Evolutionary conservation across 2,329 filamentous ascomycete genomes (phyloP), one percentile per base, ranked within the genome.

Genomic region (Fusarium sp.): DNA sequence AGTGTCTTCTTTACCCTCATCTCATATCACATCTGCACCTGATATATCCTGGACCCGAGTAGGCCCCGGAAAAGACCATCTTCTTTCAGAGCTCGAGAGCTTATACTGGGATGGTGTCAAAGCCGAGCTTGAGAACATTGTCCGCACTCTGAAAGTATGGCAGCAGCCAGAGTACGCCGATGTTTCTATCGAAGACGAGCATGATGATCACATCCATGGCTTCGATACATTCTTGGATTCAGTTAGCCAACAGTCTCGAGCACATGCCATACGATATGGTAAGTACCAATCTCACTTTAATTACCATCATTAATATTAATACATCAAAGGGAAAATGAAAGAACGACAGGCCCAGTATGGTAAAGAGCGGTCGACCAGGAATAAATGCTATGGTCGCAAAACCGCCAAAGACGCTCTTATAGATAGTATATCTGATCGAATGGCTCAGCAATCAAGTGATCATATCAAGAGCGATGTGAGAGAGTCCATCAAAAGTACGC

Each of bases 91-190:
- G 16, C 64, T 72, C 8, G 47, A 72, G 24, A 55, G 16, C 6
- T 21, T 72, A 6, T 72, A 72, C 43, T 72, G 70, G 70, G 66
- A 72, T 31, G 69, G 70, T 2, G 67, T 72, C 44, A 66, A 66
- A 16, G 57, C 57, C 1, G 70, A 72, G 44, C 69, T 72, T 20
- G 69, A 72, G 42, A 72, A 72, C 39, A 72, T 72, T 23, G 47
- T 72, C n/a, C 67, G 67, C 3, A 72, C 70, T 5, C 67, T 72
- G 20, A 70, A 62, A 44, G 52, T 33, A 8, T 72, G 70, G 70
- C 63, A 71, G 33, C 62, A 70, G 23, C 56, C 69, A 31, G 60
- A 72, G 20, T 59, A 47, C 23, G 20, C 57, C 1, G 43, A 63
- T 20, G 67, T 72, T 16, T 42, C 33, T 21, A 46, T 69, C 15